Evolutionary conservation across 768 basidiomycete species (phyloP), one percentile per base, ranked within the genome.

Genomic region (Lepiota venenata): DNA sequence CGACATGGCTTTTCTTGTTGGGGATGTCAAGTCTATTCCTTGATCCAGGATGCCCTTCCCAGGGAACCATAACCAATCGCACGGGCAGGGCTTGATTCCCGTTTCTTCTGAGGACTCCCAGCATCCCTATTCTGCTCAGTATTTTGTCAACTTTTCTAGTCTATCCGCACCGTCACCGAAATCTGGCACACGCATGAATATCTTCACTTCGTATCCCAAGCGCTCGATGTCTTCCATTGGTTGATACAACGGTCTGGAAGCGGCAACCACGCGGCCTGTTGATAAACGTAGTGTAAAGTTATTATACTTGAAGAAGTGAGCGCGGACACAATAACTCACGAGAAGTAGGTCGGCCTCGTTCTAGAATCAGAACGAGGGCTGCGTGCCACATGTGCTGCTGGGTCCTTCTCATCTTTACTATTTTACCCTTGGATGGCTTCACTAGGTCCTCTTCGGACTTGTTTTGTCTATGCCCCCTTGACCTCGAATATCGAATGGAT

Each of bases 201-300:
- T 76, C 50, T 81, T 76, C 2, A 89, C 82, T 59, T 88, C 84
- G 60, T 91, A 91, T 4, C 87, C 91, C 39, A 93, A 71, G 48
- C 81, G 77, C 60, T 84, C 77, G 15, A 90, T 87, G 3, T 77
- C 71, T 9, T 86, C 83, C 76, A 93, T 84, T 10, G 87, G 81
- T 65, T 94, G 93, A 67, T 92, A 90, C 45, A 94, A 69, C 1
- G 93, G 91, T 40, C 87, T 90, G 11, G 88, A 91, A 0, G 91
- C 83, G 29, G 88, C 91, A 5, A 92, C 75, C 5, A 91, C 87
- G 20, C 90, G 80, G 29, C 74, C 75, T 76, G 32, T 14, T 39
- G 42, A 47, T 39, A 16, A 15, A 21, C 20, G 25, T 32, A 50
- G 44, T 10, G 21, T 49, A 6, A 22, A 44, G 27, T 25, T 25